These are phyloP conservation scores for Botrytis porri DNA, from an alignment of 2,329 filamentous ascomycete species.

Conservation along the genomic window DNA sequence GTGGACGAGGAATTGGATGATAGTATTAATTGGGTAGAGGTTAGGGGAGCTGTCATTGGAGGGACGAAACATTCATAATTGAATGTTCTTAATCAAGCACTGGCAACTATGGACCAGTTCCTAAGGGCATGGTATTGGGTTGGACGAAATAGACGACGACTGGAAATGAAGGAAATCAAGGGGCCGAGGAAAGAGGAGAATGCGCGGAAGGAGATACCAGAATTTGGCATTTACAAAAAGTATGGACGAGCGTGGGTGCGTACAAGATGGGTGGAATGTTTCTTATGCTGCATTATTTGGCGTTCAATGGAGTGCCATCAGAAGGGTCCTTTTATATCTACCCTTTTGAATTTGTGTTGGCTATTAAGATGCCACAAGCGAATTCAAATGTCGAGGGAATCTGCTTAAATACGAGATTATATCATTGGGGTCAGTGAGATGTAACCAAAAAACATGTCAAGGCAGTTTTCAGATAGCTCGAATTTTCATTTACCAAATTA, in stretches of 20 bases:
- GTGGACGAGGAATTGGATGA: slow-evolving; percentile 86
- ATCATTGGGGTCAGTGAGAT: neutral
- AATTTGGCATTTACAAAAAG: slow-evolving; percentile 8
- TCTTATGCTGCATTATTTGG: slow-evolving; percentile 15
- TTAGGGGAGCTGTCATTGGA: slow-evolving; percentile 79
- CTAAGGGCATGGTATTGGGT: neutral
- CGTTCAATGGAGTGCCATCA: slow-evolving; percentile 15
- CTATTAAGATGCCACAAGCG: neutral
- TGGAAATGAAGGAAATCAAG: neutral
- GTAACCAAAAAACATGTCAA: neutral
- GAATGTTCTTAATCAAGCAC: neutral
- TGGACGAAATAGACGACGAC: neutral
- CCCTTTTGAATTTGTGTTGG: neutral
- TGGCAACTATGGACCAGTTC: too few species aligned
- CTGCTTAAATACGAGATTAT: neutral
- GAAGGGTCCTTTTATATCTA: slow-evolving; percentile 4
- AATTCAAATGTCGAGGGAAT: neutral
- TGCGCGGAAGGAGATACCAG: slow-evolving; percentile 5
- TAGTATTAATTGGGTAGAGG: slow-evolving; percentile 89
- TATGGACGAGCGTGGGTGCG: neutral
- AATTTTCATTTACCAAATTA: neutral
- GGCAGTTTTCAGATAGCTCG: neutral
- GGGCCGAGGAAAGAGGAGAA: neutral
- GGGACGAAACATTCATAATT: slow-evolving; percentile 70
- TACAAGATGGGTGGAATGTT: neutral